Base-by-base conservation (phyloP, 441 rosid genomes). In the Pelargonium myrrhifolium region DNA sequence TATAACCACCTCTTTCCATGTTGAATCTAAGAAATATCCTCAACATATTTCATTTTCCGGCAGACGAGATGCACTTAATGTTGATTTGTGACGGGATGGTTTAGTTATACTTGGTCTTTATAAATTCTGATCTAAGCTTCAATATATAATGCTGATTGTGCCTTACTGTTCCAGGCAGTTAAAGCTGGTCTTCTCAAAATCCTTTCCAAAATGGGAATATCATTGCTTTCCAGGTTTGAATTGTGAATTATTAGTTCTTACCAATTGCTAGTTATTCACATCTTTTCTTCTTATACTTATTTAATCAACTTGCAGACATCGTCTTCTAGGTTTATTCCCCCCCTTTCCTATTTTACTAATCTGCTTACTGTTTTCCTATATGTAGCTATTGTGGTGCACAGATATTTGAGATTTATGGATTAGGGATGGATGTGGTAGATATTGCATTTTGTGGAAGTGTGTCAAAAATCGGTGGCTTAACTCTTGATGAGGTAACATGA, bases 161-260 rank as follows among this genome's bases (percentile, higher is more conserved):
- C 67, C 71, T 76, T 74, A 60, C 62, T 45, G 6, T 83, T 86
- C 69, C 87, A 92, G 99, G 99, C 99, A 58, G 86, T 94, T 66
- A 87, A 83, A 75, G 85, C 89, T 70, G 99, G 99, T 70, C 98
- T 94, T 47, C 92, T 89, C 66, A 94, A 94, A 74, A 94, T 94
- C 74, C 89, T 94, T 72, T 94, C 99, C 21, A 94, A 94, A 86
- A 94, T 94, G 99, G 99, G 99, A 7, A 94, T 94, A 79, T 94
- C 98, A 55, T 82, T 94, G 81, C 96, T 94, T 76, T 89, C 98
- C 74, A 94, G 99, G 99, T 94, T 70, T 39, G 51, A 69, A 67
- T 67, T 77, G 56, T 56, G 31, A 68, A 35, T 62, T 4, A 22
- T 0, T 3, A 37, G 45, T 37, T 62, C 26, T 47, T 62, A 21